Evolutionary conservation across 805 yeast species (phyloP).

Genomic region (Lachancea kluyveri): DNA sequence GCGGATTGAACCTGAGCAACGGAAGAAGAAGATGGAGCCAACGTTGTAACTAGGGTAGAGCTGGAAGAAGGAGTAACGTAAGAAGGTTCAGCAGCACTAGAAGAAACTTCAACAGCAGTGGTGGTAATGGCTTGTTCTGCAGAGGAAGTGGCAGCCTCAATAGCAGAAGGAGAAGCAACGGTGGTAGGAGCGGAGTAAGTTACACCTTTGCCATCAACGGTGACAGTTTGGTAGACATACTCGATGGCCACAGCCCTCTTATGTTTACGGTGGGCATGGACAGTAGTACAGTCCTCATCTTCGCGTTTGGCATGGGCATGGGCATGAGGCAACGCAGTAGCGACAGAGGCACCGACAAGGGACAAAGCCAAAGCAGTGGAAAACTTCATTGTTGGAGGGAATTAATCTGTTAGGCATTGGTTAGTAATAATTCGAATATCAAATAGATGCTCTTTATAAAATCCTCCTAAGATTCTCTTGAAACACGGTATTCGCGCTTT

Average conservation of each 20-base stretch:
- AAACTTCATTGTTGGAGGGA: slow-evolving; percentile 31
- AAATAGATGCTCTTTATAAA: neutral
- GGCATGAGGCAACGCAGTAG: slow-evolving; percentile 25
- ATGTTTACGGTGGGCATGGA: slow-evolving; percentile 40
- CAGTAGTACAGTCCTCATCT: slow-evolving; percentile 26
- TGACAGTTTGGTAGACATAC: slow-evolving; percentile 48
- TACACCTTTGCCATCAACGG: slow-evolving; percentile 44
- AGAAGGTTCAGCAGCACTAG: slow-evolving; percentile 19
- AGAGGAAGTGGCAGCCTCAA: slow-evolving; percentile 18
- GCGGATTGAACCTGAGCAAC: slow-evolving; percentile 31
- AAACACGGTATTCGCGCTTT: neutral
- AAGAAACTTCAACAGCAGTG: slow-evolving; percentile 13
- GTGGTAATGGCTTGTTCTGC: slow-evolving; percentile 16
- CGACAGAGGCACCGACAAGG: slow-evolving; percentile 26
- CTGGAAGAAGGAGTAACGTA: slow-evolving; percentile 23
- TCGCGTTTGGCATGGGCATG: slow-evolving; percentile 17
- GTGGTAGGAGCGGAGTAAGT: slow-evolving; percentile 34
- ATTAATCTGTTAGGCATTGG: slow-evolving; percentile 2
- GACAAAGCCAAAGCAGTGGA: slow-evolving; percentile 29
- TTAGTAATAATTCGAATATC: slow-evolving; percentile 1
- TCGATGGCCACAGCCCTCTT: slow-evolving; percentile 48
- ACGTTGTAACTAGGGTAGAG: no score
- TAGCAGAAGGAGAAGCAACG: slow-evolving; percentile 16
- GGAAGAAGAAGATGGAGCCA: slow-evolving; percentile 29
- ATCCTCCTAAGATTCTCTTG: neutral